A percentile compares a stretch with the other conserved stretches of the same genome.
These are phyloP conservation scores for Pseudopyrenochaeta lycopersici DNA, from an alignment of 2,329 filamentous ascomycete genomes.

Conservation along the genomic window DNA sequence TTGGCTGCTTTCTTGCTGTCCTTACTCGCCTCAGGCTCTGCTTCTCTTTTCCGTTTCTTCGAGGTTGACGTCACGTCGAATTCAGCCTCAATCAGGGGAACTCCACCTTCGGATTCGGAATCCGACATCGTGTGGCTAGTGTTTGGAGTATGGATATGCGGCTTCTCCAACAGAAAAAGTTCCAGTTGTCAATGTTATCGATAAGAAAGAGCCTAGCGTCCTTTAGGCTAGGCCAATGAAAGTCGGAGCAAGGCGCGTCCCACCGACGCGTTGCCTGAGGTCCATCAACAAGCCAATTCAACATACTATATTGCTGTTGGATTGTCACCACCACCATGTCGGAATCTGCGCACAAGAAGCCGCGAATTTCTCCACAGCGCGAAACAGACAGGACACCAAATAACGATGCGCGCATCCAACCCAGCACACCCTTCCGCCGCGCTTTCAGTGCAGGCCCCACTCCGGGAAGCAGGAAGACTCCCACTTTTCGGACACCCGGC, in stretches of 20 bases:
- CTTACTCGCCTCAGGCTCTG: conserved; percentile 38
- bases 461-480: conserved; percentile 42
- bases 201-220: conserved; percentile 26
- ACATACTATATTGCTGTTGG: conserved; percentile 6
- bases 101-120: conserved; percentile 53
- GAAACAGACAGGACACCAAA: conserved; percentile 38
- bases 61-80: conserved; percentile 43
- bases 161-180: conserved; percentile 31
- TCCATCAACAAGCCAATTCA: conserved; percentile 28
- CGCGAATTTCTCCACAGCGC: conserved; percentile 42
- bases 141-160: conserved; percentile 27
- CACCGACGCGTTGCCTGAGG: conserved; percentile 29
- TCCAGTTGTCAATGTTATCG: conserved; percentile 39
- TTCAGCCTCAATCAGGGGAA: conserved; percentile 56
- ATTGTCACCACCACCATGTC: conserved; percentile 37
- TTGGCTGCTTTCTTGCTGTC: conserved; percentile 48
- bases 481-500: conserved; percentile 45
- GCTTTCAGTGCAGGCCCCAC: conserved; percentile 45
- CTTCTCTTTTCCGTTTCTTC: conserved; percentile 55
- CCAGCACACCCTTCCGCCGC: conserved; percentile 47
- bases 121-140: conserved; percentile 53
- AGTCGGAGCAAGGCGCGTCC: conserved; percentile 23
- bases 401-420: conserved; percentile 20
- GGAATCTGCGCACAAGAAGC: conserved; percentile 48
- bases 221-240: conserved; percentile 7